Base-by-base conservation (phyloP, 1,139 yeast species). In the Geotrichum reessii region DNA sequence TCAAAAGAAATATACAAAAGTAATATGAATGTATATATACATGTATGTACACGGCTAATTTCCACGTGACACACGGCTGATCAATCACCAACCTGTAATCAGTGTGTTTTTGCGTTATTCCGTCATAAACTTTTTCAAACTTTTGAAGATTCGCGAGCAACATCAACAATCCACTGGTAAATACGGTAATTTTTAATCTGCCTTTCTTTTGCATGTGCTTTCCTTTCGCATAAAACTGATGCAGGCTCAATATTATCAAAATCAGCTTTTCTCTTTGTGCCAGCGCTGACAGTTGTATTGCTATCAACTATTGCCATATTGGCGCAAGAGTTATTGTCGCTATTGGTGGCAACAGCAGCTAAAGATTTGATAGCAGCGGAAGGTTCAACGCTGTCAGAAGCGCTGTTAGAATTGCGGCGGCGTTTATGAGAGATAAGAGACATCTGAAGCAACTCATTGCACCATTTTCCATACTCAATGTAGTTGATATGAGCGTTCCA, bases 401-500 rank as follows among this genome's bases (percentile, higher is more conserved):
- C 17, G 44, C 21, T 37, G 21, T 31, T 37, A 19, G n/a, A 11
- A 31, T 37, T 50, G 9, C 7, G 7, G 52, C 19, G 24, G 24
- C 19, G 42, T 49, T 49, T 28, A 2, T 19, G 17, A 21, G 28
- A 21, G 48, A 46, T 46, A 24, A 46, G 21, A 24, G 47, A 37
- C 42, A 24, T 50, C 17, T 44, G 25, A 40, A 21, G 25, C 19
- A 40, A 37, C 24, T 82, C 62, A 27, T 63, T 58, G 47, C 72
- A 65, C 86, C 86, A 83, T 61, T 81, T 79, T 61, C 78, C 82
- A 65, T 82, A 84, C 53, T 78, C 75, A 40, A 71, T 70, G 50
- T 76, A 76, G 54, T 80, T 80, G 53, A 85, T 75, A 68, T 78
- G 81, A 51, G 84, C 71, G 52, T 81, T 76, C 75, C 85, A 86